Percentiles rank a stretch among this genome's conserved stretches.
These are phyloP conservation scores for Pythium oligandrum DNA, from an alignment of 352 stramenopile genomes.

Conservation along the genomic window DNA sequence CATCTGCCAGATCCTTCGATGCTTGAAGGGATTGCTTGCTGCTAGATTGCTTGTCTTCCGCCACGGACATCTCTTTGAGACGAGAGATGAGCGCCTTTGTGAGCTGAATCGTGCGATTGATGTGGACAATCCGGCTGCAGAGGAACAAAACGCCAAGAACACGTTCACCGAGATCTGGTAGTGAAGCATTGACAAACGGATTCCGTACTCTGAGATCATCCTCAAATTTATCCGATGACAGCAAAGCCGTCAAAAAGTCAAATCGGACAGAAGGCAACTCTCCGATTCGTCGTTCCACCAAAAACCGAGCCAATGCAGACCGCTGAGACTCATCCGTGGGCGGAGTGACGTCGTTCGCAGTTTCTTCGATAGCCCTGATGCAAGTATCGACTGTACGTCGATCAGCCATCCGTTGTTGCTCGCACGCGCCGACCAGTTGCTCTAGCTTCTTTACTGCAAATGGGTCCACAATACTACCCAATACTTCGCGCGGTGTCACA, in stretches of 20 bases:
- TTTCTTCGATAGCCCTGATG: constrained; percentile 45
- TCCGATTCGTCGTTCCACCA: constrained; percentile 52
- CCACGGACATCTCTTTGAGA: constrained; percentile 13
- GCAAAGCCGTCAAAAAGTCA: constrained; percentile 71
- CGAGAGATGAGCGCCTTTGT: constrained; percentile 27
- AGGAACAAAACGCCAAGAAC: constrained; percentile 63
- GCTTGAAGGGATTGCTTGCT: constrained; percentile 73
- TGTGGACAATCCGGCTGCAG: constrained; percentile 82
- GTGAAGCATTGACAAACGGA: constrained; percentile 41
- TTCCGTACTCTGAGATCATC: constrained; percentile 59
- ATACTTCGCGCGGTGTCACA: constrained; percentile 48
- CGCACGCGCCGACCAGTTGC: constrained; percentile 44
- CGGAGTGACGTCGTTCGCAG: constrained; percentile 39
- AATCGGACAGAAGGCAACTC: constrained; percentile 64
- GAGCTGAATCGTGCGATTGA: constrained; percentile 69
- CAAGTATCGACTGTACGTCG: constrained; percentile 41
- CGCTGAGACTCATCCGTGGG: constrained; percentile 7
- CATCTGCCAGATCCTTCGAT: constrained; percentile 75
- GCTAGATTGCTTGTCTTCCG: constrained; percentile 9
- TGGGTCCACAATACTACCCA: constrained; percentile 10
- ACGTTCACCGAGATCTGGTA: constrained; percentile 31
- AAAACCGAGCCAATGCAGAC: constrained; percentile 40
- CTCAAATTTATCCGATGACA: constrained; percentile 59
- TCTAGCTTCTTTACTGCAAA: constrained; percentile 29
- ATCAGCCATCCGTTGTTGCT: constrained; percentile 46